Conservation (phyloP, 2,329 filamentous ascomycete genomes). For the Lachnellula suecica region DNA sequence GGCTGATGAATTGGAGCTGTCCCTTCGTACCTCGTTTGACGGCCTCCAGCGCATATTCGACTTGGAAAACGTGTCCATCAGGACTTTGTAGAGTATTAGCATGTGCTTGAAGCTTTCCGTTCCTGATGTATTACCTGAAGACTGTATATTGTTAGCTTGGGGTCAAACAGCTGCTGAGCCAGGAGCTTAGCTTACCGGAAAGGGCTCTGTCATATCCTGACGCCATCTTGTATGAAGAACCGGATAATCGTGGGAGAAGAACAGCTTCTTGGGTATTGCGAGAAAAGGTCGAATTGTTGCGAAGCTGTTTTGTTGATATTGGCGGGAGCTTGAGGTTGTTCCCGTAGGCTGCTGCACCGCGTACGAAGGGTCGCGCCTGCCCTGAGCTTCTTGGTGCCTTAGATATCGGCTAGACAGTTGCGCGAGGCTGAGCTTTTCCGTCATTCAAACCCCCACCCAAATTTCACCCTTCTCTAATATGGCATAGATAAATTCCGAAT, state of each 20-base stretch:
- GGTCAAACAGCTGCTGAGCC: slow-evolving; percentile 42
- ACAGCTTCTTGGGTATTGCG: slow-evolving; percentile 14
- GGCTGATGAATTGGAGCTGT: neutral
- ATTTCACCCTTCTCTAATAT: no score
- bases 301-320: slow-evolving; percentile 13
- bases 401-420: slow-evolving; percentile 4
- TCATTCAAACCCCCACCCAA: no score
- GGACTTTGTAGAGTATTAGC: slow-evolving; percentile 66
- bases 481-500: no score
- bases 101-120: slow-evolving; percentile 6
- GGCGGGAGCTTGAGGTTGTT: slow-evolving; percentile 19
- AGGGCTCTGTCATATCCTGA: slow-evolving; percentile 99
- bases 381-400: slow-evolving; percentile 1
- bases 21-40: slow-evolving; percentile 82
- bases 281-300: slow-evolving; percentile 10
- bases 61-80: slow-evolving; percentile 99
- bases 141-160: slow-evolving; percentile 53
- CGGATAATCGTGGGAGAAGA: slow-evolving; percentile 2
- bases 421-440: slow-evolving; percentile 15
- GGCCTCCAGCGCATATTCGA: slow-evolving; percentile 98
- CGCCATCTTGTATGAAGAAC: slow-evolving; percentile 59
- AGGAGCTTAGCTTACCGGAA: slow-evolving; percentile 69
- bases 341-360: slow-evolving; percentile 25
- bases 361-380: slow-evolving; percentile 25
- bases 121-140: slow-evolving; percentile 65